Evolutionary conservation across 208 protist species (phyloP), one percentile per base, ranked within the genome.

Genomic region (Leptomonas seymouri): DNA sequence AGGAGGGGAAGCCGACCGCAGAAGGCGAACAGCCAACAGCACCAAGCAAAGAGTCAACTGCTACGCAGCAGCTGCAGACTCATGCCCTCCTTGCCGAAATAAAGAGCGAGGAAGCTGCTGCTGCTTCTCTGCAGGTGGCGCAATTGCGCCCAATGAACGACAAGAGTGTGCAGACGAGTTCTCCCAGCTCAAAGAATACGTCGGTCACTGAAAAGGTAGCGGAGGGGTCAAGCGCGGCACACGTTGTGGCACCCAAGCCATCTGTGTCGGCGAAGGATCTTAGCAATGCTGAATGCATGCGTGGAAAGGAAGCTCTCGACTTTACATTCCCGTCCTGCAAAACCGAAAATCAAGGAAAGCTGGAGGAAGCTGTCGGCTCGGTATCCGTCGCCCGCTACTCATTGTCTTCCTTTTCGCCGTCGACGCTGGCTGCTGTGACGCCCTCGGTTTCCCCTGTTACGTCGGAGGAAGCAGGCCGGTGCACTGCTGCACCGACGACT

Each of bases 151-250:
- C 20, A 3, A 41, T 62, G 23, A 16, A 50, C n/a, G 25, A 62
- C 57, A 62, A 50, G n/a, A 36, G 57, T 16, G 57, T 62, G 34
- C 57, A 62, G 30, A 62, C 57, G 25, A 50, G 57, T 20, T 25
- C 34, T 3, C 25, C 57, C 1, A 50, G 41, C 41, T 49, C 57
- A 2, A 36, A 41, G 39, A 6, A 25, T 0, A 34, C 8, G 31
- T 60, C 51, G 8, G 49, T 30, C 21, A 5, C 15, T 14, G 49
- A 15, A 14, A 23, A 2, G 23, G 51, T 21, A n/a, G 51, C 2
- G 28, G 14, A 39, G 51, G n/a, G 21, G 15, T 31, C 51, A 25
- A 56, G 20, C 1, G 51, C n/a, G 23, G 20, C 14, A 20, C 28
- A 39, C 1, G 11, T 12, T 34, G 51, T 27, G 28, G 14, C 51